A percentile compares a stretch with the other conserved stretches of the same genome.
phyloP scores from a whole-genome alignment of 2,329 filamentous ascomycete genomes.

The Curvularia sp. region DNA sequence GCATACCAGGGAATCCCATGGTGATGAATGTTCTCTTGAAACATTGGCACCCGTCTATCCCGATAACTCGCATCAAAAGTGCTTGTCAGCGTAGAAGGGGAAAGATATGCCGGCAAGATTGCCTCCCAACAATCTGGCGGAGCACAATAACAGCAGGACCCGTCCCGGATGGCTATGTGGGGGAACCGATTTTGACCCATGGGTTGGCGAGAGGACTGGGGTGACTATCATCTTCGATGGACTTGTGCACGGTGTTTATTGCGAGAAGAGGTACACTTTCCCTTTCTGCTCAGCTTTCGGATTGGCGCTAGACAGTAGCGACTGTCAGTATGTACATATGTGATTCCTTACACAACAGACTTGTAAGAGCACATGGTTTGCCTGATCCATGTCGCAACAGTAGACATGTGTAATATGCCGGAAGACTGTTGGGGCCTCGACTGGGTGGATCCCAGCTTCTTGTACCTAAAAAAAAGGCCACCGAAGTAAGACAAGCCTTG shows the following conservation, averaged over 20 bases:
- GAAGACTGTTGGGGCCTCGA: background rate
- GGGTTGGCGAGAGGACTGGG: background rate
- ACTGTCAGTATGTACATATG: background rate
- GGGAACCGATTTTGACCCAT: background rate
- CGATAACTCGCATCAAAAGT: background rate
- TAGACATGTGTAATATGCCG: background rate
- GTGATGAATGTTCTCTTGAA: background rate
- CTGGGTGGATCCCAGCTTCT: background rate
- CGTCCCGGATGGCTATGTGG: background rate
- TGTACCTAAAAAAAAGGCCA: constrained; percentile 3
- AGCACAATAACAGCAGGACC: background rate
- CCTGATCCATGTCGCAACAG: background rate
- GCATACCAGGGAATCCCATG: background rate
- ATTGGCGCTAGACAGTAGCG: background rate
- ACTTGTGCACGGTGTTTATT: background rate
- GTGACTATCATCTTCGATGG: background rate
- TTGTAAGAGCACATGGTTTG: background rate
- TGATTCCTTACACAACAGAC: background rate
- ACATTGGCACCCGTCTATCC: background rate
- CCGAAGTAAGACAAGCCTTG: constrained; percentile 11
- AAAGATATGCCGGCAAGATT: background rate
- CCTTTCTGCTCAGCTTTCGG: background rate
- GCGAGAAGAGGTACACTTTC: background rate
- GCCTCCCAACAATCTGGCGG: background rate
- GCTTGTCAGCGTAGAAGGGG: background rate